These are phyloP conservation scores for Leptomonas seymouri DNA, from an alignment of 208 protist species.

Conservation along the genomic window DNA sequence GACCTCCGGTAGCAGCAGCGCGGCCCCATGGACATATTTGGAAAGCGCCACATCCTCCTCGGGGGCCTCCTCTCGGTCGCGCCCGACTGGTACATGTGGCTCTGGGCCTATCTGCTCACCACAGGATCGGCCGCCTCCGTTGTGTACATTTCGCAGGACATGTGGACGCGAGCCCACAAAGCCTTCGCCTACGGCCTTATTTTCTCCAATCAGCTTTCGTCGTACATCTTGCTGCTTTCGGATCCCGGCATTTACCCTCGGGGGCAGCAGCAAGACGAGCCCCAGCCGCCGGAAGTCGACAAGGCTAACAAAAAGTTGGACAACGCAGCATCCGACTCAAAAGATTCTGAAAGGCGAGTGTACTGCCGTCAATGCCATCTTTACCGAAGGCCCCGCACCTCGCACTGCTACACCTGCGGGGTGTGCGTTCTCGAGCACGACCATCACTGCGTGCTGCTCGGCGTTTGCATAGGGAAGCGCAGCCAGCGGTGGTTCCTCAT, in stretches of 20 bases:
- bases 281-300: not conserved
- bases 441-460: slow-evolving; percentile 82
- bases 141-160: slow-evolving; percentile 22
- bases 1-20: not conserved
- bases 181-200: slow-evolving; percentile 11
- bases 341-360: slow-evolving; percentile 18
- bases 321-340: slow-evolving; percentile 18
- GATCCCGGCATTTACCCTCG: slow-evolving; percentile 70
- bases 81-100: slow-evolving; percentile 36
- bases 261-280: not conserved
- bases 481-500: slow-evolving; percentile 79
- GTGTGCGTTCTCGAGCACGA: slow-evolving; percentile 86
- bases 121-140: slow-evolving; percentile 10
- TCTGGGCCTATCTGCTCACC: slow-evolving; percentile 26
- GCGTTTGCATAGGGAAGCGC: slow-evolving; percentile 75
- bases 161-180: slow-evolving; percentile 25
- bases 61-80: slow-evolving; percentile 29
- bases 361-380: slow-evolving; percentile 68
- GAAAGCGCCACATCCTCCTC: slow-evolving; percentile 11
- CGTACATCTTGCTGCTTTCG: slow-evolving; percentile 24
- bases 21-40: slow-evolving; percentile 3
- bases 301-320: not conserved
- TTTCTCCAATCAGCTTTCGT: slow-evolving; percentile 24
- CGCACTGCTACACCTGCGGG: slow-evolving; percentile 82
- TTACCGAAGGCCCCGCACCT: slow-evolving; percentile 51